These are phyloP conservation scores for Bocquillonia castaneifolia DNA, from an alignment of 441 rosid genomes.

Conservation along the genomic window DNA sequence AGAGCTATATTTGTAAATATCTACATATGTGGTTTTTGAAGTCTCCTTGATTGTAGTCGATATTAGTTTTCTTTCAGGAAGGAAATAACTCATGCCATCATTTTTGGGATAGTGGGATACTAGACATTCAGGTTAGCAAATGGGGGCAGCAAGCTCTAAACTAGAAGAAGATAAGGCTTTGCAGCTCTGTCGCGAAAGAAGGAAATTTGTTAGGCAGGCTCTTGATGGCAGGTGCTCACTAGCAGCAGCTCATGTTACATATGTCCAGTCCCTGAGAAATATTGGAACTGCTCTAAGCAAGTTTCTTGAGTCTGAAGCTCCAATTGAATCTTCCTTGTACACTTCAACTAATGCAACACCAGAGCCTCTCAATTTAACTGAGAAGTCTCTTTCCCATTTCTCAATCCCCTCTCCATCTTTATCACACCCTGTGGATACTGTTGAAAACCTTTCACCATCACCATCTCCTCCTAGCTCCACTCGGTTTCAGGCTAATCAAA, in stretches of 20 bases:
- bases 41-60: background rate
- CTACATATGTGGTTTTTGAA: background rate
- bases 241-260: constrained; percentile 73
- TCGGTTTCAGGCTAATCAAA: constrained; percentile 54
- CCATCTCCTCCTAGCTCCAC: constrained; percentile 55
- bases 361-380: constrained; percentile 55
- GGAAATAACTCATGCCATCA: constrained; percentile 15
- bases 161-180: constrained; percentile 79
- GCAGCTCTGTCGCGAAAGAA: constrained; percentile 85
- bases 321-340: constrained; percentile 60
- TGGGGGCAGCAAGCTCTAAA: constrained; percentile 79
- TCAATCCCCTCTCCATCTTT: constrained; percentile 60
- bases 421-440: constrained; percentile 47
- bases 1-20: background rate
- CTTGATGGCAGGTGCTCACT: constrained; percentile 90
- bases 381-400: constrained; percentile 62
- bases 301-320: constrained; percentile 76
- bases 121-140: constrained; percentile 23
- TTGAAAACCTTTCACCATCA: constrained; percentile 55
- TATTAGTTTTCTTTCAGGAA: constrained; percentile 31
- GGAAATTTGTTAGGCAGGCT: constrained; percentile 77
- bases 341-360: constrained; percentile 78
- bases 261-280: constrained; percentile 65
- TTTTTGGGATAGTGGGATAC: constrained; percentile 17
- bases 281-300: constrained; percentile 65